Conservation (phyloP, 495 filamentous ascomycete species). For the Neurospora sp. region DNA sequence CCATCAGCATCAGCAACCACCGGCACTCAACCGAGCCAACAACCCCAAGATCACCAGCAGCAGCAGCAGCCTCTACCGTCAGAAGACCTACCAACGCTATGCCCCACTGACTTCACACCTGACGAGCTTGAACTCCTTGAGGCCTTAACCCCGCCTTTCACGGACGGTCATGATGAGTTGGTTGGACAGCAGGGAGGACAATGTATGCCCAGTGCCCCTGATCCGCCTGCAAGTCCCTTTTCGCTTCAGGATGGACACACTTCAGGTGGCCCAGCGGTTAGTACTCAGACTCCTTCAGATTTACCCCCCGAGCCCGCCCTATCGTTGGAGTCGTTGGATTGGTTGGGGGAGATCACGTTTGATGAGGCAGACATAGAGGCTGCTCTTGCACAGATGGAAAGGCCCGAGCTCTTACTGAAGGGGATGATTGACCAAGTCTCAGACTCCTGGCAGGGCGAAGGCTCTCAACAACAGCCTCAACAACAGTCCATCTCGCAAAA, state of each 20-base stretch:
- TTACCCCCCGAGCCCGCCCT: background rate
- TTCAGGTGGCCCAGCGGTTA: constrained; percentile 22
- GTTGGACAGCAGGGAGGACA: background rate
- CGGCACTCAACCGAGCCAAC: background rate
- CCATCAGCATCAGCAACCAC: background rate
- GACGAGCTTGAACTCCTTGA: background rate
- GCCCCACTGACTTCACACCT: background rate
- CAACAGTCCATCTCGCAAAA: background rate
- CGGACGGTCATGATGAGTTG: background rate
- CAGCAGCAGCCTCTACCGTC: background rate
- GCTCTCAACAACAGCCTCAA: background rate
- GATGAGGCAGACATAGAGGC: background rate
- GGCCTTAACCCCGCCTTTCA: constrained; percentile 1
- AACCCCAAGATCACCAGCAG: background rate
- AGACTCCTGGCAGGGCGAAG: background rate
- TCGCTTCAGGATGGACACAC: constrained; percentile 18
- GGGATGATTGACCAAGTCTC: background rate
- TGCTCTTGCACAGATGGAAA: background rate
- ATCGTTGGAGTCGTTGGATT: background rate
- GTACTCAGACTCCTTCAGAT: constrained; percentile 13
- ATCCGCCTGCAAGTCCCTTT: constrained; percentile 16
- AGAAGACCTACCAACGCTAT: background rate
- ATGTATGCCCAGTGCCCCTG: constrained; percentile 17
- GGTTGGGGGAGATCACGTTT: background rate
- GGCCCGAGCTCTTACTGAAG: background rate